Evolutionary conservation across 441 rosid genomes (phyloP).

Genomic region (Hura crepitans): DNA sequence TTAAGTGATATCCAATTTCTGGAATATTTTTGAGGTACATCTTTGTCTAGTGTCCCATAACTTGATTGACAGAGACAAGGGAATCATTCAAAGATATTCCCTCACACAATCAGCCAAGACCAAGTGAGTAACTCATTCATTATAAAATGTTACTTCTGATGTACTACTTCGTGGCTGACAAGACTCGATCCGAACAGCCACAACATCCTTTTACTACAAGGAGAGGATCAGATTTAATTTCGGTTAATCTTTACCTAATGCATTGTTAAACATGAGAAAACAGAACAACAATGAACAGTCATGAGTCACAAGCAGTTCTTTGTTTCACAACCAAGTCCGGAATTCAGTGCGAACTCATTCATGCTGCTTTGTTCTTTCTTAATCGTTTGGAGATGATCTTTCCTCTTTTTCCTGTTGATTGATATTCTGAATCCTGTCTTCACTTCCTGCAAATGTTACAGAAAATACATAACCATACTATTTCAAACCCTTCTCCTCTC

Average conservation of each 20-base stretch:
- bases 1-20: conserved; percentile 26
- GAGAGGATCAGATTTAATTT: background rate
- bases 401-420: background rate
- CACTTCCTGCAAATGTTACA: too few species aligned
- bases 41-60: conserved; percentile 37
- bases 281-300: background rate
- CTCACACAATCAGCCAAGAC: conserved; percentile 35
- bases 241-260: background rate
- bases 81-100: conserved; percentile 44
- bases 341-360: background rate
- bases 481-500: background rate
- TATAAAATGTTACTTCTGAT: conserved; percentile 19
- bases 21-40: conserved; percentile 27
- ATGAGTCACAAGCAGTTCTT: background rate
- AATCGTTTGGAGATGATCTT: background rate
- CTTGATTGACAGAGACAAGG: conserved; percentile 40
- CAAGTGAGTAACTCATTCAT: conserved; percentile 21
- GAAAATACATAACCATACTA: background rate
- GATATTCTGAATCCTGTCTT: too few species aligned
- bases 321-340: background rate
- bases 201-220: background rate
- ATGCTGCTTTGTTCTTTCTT: background rate
- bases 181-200: conserved; percentile 21
- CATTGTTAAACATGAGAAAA: background rate
- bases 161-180: conserved; percentile 20